Conservation (phyloP, 2,329 filamentous ascomycete genomes). For the Colletotrichum acutatum region DNA sequence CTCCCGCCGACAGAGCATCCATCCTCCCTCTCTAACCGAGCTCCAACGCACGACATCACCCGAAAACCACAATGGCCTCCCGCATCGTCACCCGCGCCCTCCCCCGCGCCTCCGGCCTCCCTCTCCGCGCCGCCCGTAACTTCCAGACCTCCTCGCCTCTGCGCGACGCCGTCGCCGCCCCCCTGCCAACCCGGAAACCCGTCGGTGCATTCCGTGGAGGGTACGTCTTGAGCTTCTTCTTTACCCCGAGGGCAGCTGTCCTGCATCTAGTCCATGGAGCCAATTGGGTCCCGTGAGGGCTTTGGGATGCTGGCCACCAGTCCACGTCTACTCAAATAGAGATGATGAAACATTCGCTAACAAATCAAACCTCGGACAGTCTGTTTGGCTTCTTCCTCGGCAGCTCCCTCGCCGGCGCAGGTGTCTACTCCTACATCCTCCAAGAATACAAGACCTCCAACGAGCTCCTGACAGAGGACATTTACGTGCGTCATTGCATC, state of each 20-base stretch:
- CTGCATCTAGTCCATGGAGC: neutral
- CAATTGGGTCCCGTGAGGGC: slow-evolving; percentile 6
- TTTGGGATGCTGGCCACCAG: neutral
- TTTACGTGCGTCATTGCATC: slow-evolving; percentile 79
- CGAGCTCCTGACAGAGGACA: slow-evolving; percentile 93
- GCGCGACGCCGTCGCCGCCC: slow-evolving; percentile 56
- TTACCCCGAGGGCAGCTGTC: neutral
- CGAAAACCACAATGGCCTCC: slow-evolving; percentile 54
- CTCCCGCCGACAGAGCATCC: neutral
- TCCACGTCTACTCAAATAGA: too few species aligned
- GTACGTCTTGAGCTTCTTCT: slow-evolving; percentile 51
- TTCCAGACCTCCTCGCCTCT: slow-evolving; percentile 63
- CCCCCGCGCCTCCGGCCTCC: slow-evolving; percentile 42
- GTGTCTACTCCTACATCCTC: slow-evolving; percentile 91
- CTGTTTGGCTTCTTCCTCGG: slow-evolving; percentile 93
- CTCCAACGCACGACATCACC: slow-evolving; percentile 3
- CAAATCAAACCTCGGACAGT: slow-evolving; percentile 55
- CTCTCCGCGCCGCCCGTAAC: slow-evolving; percentile 45
- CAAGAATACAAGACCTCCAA: slow-evolving; percentile 95
- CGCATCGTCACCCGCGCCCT: slow-evolving; percentile 55
- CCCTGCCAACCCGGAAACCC: slow-evolving; percentile 67
- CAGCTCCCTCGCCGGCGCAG: slow-evolving; percentile 79
- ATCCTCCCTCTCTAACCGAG: neutral
- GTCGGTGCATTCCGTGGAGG: slow-evolving; percentile 71
- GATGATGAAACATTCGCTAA: slow-evolving; percentile 1